These are phyloP conservation scores for Artemisia argyi DNA, from an alignment of 129 eudicot genomes.

Conservation along the genomic window DNA sequence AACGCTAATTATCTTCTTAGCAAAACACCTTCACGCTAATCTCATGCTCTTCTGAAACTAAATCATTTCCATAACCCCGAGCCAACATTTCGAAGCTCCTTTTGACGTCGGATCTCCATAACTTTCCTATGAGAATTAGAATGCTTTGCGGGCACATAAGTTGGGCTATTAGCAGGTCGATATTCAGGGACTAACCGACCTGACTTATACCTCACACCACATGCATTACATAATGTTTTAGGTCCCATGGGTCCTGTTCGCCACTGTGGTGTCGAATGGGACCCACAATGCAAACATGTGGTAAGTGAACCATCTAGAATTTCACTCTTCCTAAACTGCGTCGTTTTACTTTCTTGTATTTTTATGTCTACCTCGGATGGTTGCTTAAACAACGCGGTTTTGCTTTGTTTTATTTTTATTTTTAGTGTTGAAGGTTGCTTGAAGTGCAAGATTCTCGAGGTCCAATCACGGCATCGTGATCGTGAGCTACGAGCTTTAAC, in stretches of 20 bases:
- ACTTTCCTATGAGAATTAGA: constrained; percentile 97
- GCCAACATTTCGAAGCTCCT: constrained; percentile 59
- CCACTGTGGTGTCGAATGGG: constrained; percentile 66
- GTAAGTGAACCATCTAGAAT: neutral
- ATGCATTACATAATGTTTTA: constrained; percentile 83
- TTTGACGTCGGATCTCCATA: constrained; percentile 86
- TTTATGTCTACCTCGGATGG: neutral
- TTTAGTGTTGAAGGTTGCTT: constrained; percentile 1
- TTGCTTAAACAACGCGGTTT: too few relatives aligned
- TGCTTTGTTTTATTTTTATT: constrained; percentile 8
- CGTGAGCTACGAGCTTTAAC: constrained; percentile 76
- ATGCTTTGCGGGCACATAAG: constrained; percentile 72
- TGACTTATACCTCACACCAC: constrained; percentile 93
- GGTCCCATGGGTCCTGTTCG: constrained; percentile 95
- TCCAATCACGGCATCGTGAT: constrained; percentile 89
- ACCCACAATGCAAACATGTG: constrained; percentile 37
- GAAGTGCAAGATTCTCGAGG: constrained; percentile 68
- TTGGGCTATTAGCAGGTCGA: constrained; percentile 96
- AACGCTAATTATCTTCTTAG: constrained; percentile 16
- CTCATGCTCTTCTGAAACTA: constrained; percentile 22
- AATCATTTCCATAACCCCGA: constrained; percentile 55
- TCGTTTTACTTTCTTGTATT: constrained; percentile 6
- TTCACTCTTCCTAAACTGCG: constrained; percentile 12
- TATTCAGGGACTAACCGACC: constrained; percentile 97
- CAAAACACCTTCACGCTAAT: constrained; percentile 25